Percentiles rank a stretch among this genome's conserved stretches.
Conservation (phyloP, 345 rosid genomes). For the Durio zibethinus region DNA sequence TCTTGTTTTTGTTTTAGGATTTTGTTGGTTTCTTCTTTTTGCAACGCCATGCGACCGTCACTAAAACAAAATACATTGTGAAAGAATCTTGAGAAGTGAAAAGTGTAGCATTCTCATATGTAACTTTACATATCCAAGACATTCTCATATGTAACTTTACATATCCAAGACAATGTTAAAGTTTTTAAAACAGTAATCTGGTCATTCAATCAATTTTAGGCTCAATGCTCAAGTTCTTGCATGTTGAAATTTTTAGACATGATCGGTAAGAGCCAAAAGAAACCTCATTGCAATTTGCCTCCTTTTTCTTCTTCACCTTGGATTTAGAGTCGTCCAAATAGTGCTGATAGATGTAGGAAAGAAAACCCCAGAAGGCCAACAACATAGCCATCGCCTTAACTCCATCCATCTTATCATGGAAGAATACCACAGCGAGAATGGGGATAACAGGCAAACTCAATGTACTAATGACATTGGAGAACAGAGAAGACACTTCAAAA, state of each 20-base stretch:
- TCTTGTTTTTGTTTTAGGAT: background rate
- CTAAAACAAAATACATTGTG: too few species aligned
- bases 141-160: too few species aligned
- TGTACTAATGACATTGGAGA: constrained; percentile 52
- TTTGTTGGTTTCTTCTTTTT: constrained; percentile 5
- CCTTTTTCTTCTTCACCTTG: background rate
- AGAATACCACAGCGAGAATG: constrained; percentile 45
- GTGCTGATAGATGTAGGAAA: constrained; percentile 50
- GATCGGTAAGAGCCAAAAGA: background rate
- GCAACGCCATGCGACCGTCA: background rate
- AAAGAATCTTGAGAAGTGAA: too few species aligned
- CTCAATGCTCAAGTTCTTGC: background rate
- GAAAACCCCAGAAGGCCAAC: constrained; percentile 51
- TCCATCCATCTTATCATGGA: constrained; percentile 55
- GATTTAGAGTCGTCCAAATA: constrained; percentile 31
- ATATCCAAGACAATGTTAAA: too few species aligned
- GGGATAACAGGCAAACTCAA: constrained; percentile 47
- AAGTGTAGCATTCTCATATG: too few species aligned
- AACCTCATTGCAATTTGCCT: background rate
- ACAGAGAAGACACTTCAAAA: constrained; percentile 49
- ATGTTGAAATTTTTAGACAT: background rate
- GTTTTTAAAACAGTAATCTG: background rate
- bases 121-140: too few species aligned
- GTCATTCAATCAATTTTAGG: too few species aligned
- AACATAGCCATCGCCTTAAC: constrained; percentile 49